Evolutionary conservation across 805 yeast species (phyloP), one percentile per base, ranked within the genome.

Genomic region (Kuraishia capsulata): DNA sequence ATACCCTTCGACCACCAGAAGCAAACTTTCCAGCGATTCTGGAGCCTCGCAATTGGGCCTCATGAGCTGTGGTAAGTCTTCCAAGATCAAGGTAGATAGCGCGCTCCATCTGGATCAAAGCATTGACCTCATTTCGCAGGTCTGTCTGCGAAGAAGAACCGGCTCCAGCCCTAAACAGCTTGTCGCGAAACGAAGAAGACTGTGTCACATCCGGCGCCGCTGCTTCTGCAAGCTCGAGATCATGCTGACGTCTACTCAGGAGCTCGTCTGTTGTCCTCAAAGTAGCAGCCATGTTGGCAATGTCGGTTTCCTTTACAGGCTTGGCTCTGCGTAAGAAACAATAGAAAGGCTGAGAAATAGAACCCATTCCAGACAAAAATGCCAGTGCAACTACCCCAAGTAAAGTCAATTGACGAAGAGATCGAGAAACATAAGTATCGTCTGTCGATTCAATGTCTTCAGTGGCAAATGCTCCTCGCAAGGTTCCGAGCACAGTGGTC

Each of bases 361-460:
- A 67, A 1, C 78, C 79, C 32, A 73, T 61, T 2, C 79, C 79
- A 9, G 74, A 71, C 16, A 73, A 53, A 1, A 69, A 44, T 1
- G 76, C 72, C 38, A 73, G 59, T 37, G 69, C 62, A n/a, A 72
- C 59, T 23, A 73, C 65, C 0, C 80, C 80, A 20, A 69, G 56
- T 33, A 73, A 50, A 3, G 69, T 61, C 23, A 73, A 47, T 45
- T 71, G 69, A 43, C 64, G 67, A 33, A 73, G 57, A 38, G 71
- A 67, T 9, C 9, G 28, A 13, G 33, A 20, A 9, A 35, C 23
- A 14, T 23, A 17, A 5, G 34, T 17, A 4, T 18, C 17, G 17
- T 31, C 34, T 4, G 8, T 13, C 16, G n/a, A 6, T 16, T 29
- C 31, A n/a, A n/a, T n/a, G n/a, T 29, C 31, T 6, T 29, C n/a